A percentile compares a stretch with the other conserved stretches of the same genome.
Evolutionary conservation across 2,329 filamentous ascomycete genomes (phyloP).

Genomic region (Verticillium klebahnii): DNA sequence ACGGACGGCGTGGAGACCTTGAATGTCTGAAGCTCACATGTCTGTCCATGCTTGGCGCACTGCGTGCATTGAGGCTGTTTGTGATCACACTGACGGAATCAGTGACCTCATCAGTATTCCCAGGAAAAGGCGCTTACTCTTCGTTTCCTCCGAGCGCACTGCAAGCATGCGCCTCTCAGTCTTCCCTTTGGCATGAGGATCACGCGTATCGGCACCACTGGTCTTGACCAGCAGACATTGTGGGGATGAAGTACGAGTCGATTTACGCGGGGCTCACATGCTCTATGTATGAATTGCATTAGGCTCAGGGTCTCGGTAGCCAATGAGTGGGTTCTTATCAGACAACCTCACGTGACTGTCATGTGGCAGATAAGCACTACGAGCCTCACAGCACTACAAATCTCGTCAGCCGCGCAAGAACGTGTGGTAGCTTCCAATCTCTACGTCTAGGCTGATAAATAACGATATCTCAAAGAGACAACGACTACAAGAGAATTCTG

Average conservation of each 20-base stretch:
- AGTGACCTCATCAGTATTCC: neutral
- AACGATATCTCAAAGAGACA: no score
- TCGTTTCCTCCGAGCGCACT: slow-evolving; percentile 10
- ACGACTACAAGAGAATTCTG: no score
- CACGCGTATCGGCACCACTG: neutral
- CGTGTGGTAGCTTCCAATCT: no score
- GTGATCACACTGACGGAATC: slow-evolving; percentile 10
- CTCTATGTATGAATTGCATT: no score
- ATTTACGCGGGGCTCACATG: no score
- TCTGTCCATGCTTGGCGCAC: slow-evolving; percentile 9
- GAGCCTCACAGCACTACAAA: no score
- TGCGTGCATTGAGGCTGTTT: slow-evolving; percentile 11
- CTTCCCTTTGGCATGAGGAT: slow-evolving; percentile 1
- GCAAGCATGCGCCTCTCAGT: slow-evolving; percentile 10
- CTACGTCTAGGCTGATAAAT: no score
- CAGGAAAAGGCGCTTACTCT: slow-evolving; percentile 2
- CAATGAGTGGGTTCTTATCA: no score
- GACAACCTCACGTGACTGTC: no score
- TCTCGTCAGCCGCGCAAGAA: no score
- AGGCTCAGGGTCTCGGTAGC: no score
- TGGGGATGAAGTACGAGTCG: neutral
- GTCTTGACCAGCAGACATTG: neutral
- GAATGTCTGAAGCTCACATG: slow-evolving; percentile 11
- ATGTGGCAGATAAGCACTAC: no score
- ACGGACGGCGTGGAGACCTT: slow-evolving; percentile 7